Percentiles rank a stretch among this genome's conserved stretches.
These are phyloP conservation scores for Pelargonium australe DNA, from an alignment of 441 rosid genomes.

Conservation along the genomic window DNA sequence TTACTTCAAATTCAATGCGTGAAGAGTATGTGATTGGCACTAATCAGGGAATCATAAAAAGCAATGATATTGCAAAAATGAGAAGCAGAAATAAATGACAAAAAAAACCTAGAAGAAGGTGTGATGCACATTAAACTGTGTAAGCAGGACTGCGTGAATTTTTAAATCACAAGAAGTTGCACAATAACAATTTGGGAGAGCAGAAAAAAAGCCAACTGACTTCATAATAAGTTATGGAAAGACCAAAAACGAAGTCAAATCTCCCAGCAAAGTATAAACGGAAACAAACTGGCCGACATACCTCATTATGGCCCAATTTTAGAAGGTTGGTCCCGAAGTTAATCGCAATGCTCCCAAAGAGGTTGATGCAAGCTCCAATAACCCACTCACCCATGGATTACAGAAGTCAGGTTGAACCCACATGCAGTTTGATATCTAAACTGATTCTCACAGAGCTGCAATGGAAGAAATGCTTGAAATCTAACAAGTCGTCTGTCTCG, in stretches of 20 bases:
- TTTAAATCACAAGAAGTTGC: neutral
- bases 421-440: constrained; percentile 25
- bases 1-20: too few species aligned
- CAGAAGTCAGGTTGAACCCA: constrained; percentile 31
- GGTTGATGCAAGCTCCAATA: constrained; percentile 90
- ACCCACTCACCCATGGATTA: constrained; percentile 94
- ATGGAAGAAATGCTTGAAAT: neutral
- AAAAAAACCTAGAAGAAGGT: neutral
- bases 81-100: neutral
- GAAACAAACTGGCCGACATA: constrained; percentile 17
- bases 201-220: neutral
- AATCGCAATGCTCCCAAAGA: constrained; percentile 93
- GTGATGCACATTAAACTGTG: neutral
- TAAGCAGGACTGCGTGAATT: neutral
- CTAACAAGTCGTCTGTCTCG: neutral
- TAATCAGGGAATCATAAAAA: too few species aligned
- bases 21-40: too few species aligned
- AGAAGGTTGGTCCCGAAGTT: constrained; percentile 98
- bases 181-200: neutral
- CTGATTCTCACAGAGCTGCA: neutral
- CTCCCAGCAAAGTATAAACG: neutral
- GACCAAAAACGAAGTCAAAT: neutral
- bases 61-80: neutral
- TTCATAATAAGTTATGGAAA: neutral
- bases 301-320: constrained; percentile 94